Percentiles rank a stretch among this genome's conserved stretches.
Conservation (phyloP, 139 green algal species). For the Auxenochlorella pyrenoidosa region DNA sequence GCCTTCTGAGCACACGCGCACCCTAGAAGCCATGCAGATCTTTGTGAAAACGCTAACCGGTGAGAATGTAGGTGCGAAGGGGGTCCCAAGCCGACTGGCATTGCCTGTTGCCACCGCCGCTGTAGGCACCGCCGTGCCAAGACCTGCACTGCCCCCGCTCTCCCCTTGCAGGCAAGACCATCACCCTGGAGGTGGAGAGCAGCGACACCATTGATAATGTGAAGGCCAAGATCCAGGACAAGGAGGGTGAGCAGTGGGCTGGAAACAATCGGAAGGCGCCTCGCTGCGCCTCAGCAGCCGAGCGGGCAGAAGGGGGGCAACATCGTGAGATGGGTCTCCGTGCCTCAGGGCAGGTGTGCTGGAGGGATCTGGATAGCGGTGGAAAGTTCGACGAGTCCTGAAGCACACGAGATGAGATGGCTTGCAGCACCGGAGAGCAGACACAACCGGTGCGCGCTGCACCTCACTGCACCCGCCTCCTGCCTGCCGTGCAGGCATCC, state of each 20-base stretch:
- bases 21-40: constrained; percentile 81
- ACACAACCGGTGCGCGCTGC: too few species aligned
- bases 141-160: too few species aligned
- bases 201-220: constrained; percentile 92
- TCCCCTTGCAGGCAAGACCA: constrained; percentile 80
- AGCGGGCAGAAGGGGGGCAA: not conserved
- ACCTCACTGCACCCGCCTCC: not conserved
- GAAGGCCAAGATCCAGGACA: constrained; percentile 97
- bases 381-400: too few species aligned
- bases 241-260: constrained; percentile 73
- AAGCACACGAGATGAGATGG: too few species aligned
- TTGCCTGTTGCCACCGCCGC: not conserved
- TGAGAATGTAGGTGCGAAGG: not conserved
- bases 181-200: constrained; percentile 91
- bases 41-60: constrained; percentile 88
- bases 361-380: too few species aligned
- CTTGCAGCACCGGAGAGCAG: too few species aligned
- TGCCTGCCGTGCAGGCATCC: constrained; percentile 73
- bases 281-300: too few species aligned
- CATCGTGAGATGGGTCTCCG: too few species aligned
- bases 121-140: too few species aligned
- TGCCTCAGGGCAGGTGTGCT: too few species aligned
- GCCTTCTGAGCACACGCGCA: not conserved
- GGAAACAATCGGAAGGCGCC: not conserved
- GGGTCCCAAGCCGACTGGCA: not conserved